These are phyloP conservation scores for Luffa aegyptiaca DNA, from an alignment of 306 rosid species.

Conservation along the genomic window DNA sequence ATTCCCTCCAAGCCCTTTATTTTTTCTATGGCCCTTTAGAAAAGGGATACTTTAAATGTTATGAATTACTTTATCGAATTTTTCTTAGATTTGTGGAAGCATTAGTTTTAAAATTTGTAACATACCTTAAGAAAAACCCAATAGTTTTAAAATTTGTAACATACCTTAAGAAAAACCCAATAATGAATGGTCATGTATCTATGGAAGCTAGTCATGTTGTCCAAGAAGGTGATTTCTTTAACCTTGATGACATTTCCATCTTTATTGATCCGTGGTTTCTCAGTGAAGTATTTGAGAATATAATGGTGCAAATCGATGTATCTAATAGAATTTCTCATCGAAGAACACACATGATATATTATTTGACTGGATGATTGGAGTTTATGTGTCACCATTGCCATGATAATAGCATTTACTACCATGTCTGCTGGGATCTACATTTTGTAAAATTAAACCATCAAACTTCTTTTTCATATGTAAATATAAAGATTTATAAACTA, in stretches of 20 bases:
- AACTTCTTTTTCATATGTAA: not conserved
- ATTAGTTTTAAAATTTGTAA: not conserved
- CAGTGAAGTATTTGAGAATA: conserved; percentile 31
- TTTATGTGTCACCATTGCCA: conserved; percentile 50
- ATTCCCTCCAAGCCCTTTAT: too few relatives aligned
- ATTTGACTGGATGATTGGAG: conserved; percentile 15
- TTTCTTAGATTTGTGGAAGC: too few relatives aligned
- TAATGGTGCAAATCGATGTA: conserved; percentile 25
- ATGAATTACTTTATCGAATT: too few relatives aligned
- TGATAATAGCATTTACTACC: conserved; percentile 72
- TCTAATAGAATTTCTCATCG: conserved; percentile 31
- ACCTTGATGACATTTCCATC: conserved; percentile 58
- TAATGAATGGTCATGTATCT: conserved; percentile 66
- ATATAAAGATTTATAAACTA: not conserved
- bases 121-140: conserved; percentile 46
- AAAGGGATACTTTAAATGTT: too few relatives aligned
- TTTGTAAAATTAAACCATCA: not conserved
- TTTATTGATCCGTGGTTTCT: conserved; percentile 57
- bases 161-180: conserved; percentile 48
- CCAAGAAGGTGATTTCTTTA: conserved; percentile 21
- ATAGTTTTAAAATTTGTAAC: not conserved
- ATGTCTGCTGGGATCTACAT: conserved; percentile 67
- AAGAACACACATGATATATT: conserved; percentile 67
- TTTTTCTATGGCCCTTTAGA: too few relatives aligned
- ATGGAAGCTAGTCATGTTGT: conserved; percentile 49